phyloP scores from a whole-genome alignment of 2,329 filamentous ascomycete species.

The Neoarthrinium moseri region DNA sequence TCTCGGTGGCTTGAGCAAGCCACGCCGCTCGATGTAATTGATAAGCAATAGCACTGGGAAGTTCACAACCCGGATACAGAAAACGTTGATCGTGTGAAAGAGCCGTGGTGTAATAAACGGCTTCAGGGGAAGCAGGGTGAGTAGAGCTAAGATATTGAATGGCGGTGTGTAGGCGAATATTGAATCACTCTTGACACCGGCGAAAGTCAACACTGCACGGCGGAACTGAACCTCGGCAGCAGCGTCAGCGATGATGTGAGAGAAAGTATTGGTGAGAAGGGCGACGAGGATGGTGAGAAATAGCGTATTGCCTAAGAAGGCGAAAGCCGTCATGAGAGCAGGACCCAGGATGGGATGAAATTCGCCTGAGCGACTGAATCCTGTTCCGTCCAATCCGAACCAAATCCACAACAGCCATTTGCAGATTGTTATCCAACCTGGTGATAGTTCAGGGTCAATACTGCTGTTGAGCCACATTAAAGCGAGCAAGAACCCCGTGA shows the following conservation, averaged over 20 bases:
- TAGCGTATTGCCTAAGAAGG: constrained; percentile 72
- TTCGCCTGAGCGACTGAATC: constrained; percentile 48
- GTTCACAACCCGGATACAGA: constrained; percentile 61
- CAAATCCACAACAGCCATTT: constrained; percentile 82
- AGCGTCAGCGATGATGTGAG: constrained; percentile 66
- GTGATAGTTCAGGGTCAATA: constrained; percentile 24
- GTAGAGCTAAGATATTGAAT: constrained; percentile 66
- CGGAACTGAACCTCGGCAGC: constrained; percentile 71
- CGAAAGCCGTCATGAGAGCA: constrained; percentile 68
- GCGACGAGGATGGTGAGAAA: constrained; percentile 74
- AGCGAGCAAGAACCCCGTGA: constrained; percentile 68
- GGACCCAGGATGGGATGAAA: constrained; percentile 69
- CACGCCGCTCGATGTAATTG: constrained; percentile 58
- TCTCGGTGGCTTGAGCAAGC: constrained; percentile 29
- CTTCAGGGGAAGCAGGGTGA: constrained; percentile 64
- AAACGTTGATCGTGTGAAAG: constrained; percentile 73
- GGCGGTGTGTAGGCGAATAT: constrained; percentile 70
- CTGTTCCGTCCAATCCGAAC: constrained; percentile 69
- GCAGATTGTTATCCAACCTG: constrained; percentile 54
- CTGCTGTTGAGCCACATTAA: constrained; percentile 60
- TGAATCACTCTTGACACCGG: constrained; percentile 71
- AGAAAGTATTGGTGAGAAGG: constrained; percentile 71
- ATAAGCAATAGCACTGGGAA: constrained; percentile 62
- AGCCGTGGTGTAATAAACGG: constrained; percentile 58
- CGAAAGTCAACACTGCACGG: constrained; percentile 69